These are phyloP conservation scores for Fistulina hepatica DNA, from an alignment of 1,284 basidiomycete species.

Conservation along the genomic window DNA sequence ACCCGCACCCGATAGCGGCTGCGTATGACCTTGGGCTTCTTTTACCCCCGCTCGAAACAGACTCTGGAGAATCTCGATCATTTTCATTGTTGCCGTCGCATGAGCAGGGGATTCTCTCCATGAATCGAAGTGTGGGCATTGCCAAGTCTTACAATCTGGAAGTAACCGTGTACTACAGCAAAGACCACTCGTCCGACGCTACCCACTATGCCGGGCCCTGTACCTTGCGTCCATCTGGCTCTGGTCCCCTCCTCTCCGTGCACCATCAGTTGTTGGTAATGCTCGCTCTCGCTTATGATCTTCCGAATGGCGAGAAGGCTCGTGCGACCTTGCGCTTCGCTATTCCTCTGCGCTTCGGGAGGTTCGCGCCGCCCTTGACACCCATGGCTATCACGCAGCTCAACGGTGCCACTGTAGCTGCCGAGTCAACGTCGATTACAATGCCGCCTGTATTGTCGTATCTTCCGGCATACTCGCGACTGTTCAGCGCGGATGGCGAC, in stretches of 20 bases:
- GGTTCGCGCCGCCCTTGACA: constrained; percentile 21
- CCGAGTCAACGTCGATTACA: constrained; percentile 13
- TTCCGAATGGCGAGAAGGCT: constrained; percentile 26
- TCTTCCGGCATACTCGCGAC: constrained; percentile 65
- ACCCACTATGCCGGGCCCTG: constrained; percentile 33
- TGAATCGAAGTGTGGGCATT: constrained; percentile 39
- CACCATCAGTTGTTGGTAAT: constrained; percentile 42
- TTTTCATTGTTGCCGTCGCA: constrained; percentile 44
- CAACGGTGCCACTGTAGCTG: constrained; percentile 14
- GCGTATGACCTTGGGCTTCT: constrained; percentile 46
- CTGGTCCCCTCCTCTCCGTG: constrained; percentile 48
- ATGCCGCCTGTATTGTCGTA: constrained; percentile 15
- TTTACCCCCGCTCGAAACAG: constrained; percentile 19
- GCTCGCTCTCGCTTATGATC: constrained; percentile 44
- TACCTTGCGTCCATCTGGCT: constrained; percentile 33
- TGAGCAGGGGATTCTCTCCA: constrained; percentile 33
- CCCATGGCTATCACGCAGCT: constrained; percentile 10
- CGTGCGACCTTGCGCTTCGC: constrained; percentile 26
- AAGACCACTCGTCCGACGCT: constrained; percentile 13
- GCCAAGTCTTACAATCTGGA: constrained; percentile 43
- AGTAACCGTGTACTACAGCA: constrained; percentile 37
- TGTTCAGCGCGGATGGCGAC: constrained; percentile 63
- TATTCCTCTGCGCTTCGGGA: constrained; percentile 47
- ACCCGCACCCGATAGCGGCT: constrained; percentile 38
- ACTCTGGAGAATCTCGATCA: constrained; percentile 24